Evolutionary conservation across 495 filamentous ascomycete species (phyloP), one percentile per base, ranked within the genome.

Genomic region (Talaromyces nanjingensis): DNA sequence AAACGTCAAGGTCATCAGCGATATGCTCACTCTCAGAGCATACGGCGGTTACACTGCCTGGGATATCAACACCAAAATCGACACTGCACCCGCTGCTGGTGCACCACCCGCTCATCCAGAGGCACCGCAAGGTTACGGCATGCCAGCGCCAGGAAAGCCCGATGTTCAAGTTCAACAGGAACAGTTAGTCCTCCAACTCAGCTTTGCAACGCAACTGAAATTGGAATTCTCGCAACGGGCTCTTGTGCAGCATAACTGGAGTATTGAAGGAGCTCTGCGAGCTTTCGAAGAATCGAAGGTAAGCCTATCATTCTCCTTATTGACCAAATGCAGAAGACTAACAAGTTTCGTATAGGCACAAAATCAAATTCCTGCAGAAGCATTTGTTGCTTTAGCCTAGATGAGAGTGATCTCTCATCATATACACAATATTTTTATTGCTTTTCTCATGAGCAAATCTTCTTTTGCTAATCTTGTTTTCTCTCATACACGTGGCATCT

Each of bases 1-100:
- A 4, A 81, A 82, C 3, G 85, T 97, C 47, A 82, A 92, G 47
- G 90, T 97, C 20, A 79, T 92, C 60, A 92, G 82, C 71, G 93
- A 98, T 73, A 84, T 91, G 68, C 79, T 96, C 55, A 83, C 84
- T 22, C 73, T 96, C 27, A 83, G 89, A 53, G 81, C 85, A 1
- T 89, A 83, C 65, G 86, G 87, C 33, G 87, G 87, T 37, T 71
- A 76, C 34, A 79, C 83, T 34, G 84, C 85, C 29, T 89, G 85
- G 82, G 74, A 76, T 54, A 76, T 78, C 60, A 80, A 81, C 65
- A 69, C 74, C 74, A 66, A 69, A 63, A 76, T 65, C 64, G 63
- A 67, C 69, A 56, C 70, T 24, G 53, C 73, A 63, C 47, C 63
- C 18, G 34, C 65, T 14, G 66, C 58, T 37, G 37, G 67, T 18